Base-by-base conservation (phyloP, 2,329 filamentous ascomycete species). In the Ophiostoma ips region DNA sequence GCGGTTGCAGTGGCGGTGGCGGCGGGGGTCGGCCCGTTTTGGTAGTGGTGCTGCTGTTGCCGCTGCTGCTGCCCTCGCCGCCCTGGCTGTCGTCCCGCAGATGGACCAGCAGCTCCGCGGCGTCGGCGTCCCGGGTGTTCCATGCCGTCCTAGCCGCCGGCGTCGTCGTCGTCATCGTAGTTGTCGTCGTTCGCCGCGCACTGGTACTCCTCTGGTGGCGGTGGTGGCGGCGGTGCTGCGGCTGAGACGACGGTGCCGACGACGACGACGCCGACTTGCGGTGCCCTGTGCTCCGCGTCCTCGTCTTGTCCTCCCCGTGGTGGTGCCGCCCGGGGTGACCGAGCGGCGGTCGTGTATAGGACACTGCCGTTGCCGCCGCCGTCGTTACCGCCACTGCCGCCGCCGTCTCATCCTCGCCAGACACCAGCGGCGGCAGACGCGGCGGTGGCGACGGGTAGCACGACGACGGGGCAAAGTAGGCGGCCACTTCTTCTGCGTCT, bases 21-120 rank as follows among this genome's bases (percentile, higher is more conserved):
- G 6, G 37, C 11, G 18, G 37, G 18, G 12, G 19, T 12, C 18
- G 37, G 12, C 38, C 28, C 13, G 38, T 41, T 15, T 21, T 28
- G 21, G 28, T 21, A 15, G n/a, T 12, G 21, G 28, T 41, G 38
- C 38, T 41, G 21, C 38, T 28, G 38, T 15, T 30, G 15, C 5
- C 40, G 24, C 15, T 16, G 15, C 11, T 36, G 5, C 24, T 4
- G 8, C 24, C 36, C 1, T 47, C 36, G 3, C 43, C 28, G 15
- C 10, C 13, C 19, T 41, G 31, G 15, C 28, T 30, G 12, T 46
- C 19, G 41, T 15, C 46, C 24, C 52, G 18, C 16, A 54, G 48
- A 16, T 48, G 48, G 21, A 54, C 50, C 16, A 55, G 49, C 47
- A 53, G 31, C 41, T 48, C 48, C 3, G 54, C 54, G 1, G 50